Percentiles rank a stretch among this genome's conserved stretches.
Conservation (phyloP, 2,329 filamentous ascomycete genomes). For the Botryosphaeria dothidea region DNA sequence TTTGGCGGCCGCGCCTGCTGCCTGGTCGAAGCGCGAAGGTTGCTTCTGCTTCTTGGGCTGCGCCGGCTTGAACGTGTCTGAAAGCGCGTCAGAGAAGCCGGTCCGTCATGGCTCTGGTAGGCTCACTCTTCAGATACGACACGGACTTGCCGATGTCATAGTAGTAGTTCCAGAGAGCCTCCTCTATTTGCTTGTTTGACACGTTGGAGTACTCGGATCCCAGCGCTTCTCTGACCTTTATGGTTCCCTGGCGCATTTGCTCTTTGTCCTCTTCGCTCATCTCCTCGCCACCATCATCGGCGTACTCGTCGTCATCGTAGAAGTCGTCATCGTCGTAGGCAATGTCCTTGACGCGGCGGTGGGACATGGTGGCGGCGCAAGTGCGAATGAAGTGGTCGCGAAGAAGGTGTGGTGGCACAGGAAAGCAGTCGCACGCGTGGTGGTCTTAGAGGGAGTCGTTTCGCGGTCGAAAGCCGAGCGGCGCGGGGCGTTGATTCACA, state of each 20-base stretch:
- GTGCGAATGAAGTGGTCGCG: not conserved
- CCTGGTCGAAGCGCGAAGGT: conserved; percentile 48
- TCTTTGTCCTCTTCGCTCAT: conserved; percentile 43
- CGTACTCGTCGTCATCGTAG: conserved; percentile 69
- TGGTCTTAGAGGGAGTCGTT: not conserved
- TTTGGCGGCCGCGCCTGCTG: conserved; percentile 41
- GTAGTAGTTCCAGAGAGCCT: conserved; percentile 93
- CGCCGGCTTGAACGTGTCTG: conserved; percentile 31
- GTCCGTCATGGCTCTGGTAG: not conserved
- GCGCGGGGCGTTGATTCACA: not conserved
- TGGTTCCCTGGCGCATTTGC: conserved; percentile 66
- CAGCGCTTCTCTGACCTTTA: conserved; percentile 66
- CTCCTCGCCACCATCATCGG: conserved; percentile 77
- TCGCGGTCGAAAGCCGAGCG: not conserved
- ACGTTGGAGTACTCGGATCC: conserved; percentile 43
- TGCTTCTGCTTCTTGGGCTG: conserved; percentile 43
- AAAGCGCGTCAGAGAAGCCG: not conserved
- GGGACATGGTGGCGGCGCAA: conserved; percentile 9
- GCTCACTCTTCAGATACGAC: conserved; percentile 70
- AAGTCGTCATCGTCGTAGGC: conserved; percentile 75
- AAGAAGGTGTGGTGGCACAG: too few species aligned
- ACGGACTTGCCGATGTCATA: conserved; percentile 88
- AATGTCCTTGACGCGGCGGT: conserved; percentile 20
- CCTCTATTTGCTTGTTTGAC: conserved; percentile 76
- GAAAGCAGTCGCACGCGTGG: not conserved